Conservation (phyloP, 139 green algal genomes). For the Astrephomene gubernaculifera region DNA sequence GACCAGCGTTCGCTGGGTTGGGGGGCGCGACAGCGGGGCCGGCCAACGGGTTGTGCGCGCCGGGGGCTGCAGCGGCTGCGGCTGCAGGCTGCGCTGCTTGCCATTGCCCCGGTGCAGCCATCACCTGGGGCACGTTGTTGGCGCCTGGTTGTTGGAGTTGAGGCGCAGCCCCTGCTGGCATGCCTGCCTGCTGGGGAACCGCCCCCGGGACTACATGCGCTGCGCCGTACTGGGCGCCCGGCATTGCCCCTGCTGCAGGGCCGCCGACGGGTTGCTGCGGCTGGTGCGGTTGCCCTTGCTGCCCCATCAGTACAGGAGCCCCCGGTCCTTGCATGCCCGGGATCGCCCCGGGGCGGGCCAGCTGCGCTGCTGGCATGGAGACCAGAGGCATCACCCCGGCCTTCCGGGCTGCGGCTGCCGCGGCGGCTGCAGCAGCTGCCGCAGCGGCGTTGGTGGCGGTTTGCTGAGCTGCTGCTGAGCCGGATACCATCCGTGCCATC, state of each 20-base stretch:
- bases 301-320: not conserved
- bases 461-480: not conserved
- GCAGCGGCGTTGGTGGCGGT: not conserved
- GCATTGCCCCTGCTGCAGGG: not conserved
- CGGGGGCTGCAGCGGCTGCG: not conserved
- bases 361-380: not conserved
- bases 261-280: not conserved
- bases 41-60: not conserved
- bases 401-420: not conserved
- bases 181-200: too few species aligned
- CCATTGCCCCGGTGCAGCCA: not conserved
- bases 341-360: not conserved
- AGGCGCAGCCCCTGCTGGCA: not conserved
- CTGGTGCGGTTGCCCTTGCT: constrained; percentile 2
- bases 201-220: too few species aligned
- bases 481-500: not conserved
- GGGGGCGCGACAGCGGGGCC: not conserved
- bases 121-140: not conserved
- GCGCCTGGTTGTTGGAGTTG: not conserved
- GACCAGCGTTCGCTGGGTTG: not conserved
- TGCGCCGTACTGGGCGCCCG: too few species aligned
- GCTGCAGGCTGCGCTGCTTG: too few species aligned
- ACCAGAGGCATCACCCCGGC: not conserved
- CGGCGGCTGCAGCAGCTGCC: not conserved
- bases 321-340: not conserved